Evolutionary conservation across 2,329 filamentous ascomycete genomes (phyloP), one percentile per base, ranked within the genome.

Genomic region (Geosmithia morbida): DNA sequence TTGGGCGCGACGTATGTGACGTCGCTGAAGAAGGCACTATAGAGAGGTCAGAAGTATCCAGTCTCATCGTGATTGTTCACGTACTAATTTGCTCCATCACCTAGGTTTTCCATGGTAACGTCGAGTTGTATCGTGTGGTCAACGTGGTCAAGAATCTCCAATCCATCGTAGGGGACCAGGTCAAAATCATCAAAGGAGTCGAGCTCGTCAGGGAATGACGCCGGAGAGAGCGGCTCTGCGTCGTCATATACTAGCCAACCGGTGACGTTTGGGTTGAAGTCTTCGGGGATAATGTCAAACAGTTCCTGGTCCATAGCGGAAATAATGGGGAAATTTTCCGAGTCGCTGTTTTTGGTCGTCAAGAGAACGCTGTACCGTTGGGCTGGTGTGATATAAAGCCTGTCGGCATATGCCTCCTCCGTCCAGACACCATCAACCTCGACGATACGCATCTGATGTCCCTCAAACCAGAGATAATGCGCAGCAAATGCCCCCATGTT

Each of bases 381-480:
- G 0, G 81, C 84, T 11, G 79, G 74, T 13, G 77, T 67, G 8
- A 88, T 55, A 53, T 86, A 86, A 13, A 87, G 69, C 67, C 75
- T 75, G 20, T 75, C 67, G 1, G 81, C 75, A 50, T 76, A 73
- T 0, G 71, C 64, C 0, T 71, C 69, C 50, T 85, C 70, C 1
- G 74, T 79, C 53, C 83, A 87, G 11, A 86, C 70, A 7, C 83
- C 84, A 57, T 87, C 84, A 1, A 87, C 76, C 59, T 87, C 83
- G 33, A 87, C 72, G 48, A 87, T 79, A 26, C 69, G 74, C 64
- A 87, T 77, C 30, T 74, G 81, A 54, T 81, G 78, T 17, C 71
- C 76, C 57, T 83, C 79, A 47, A 83, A 75, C 77, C 78, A 83
- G 44, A 83, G 57, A 52, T 81, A 81, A 55, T 82, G 77, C 2